A percentile compares a stretch with the other conserved stretches of the same genome.
Evolutionary conservation across 164 flowering plant genomes (phyloP).

Genomic region (Tetracentron sinense): DNA sequence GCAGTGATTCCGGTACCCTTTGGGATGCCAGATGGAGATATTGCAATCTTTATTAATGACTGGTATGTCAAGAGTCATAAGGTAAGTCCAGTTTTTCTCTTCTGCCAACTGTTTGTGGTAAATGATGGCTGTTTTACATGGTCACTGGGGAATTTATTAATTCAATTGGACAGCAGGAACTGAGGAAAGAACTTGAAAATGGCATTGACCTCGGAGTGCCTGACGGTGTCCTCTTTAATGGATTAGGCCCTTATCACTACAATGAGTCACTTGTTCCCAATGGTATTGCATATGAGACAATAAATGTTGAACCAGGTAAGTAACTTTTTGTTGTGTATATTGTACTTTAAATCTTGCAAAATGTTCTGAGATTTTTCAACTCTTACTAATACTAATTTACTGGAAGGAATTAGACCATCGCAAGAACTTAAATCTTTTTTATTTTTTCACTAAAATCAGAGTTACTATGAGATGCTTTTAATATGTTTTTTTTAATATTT

Average conservation of each 20-base stretch:
- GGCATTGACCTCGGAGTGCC: slow-evolving; percentile 72
- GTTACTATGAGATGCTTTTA: no score
- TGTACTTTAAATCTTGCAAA: slow-evolving; percentile 1
- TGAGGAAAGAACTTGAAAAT: slow-evolving; percentile 60
- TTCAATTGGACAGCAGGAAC: slow-evolving; percentile 43
- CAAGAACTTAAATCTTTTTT: no score
- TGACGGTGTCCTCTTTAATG: slow-evolving; percentile 78
- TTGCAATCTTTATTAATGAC: slow-evolving; percentile 72
- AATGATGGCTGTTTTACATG: not conserved
- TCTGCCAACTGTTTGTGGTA: slow-evolving; percentile 1
- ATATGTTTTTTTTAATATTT: no score
- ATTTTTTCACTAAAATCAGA: not conserved
- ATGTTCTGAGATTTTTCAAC: not conserved
- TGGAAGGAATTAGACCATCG: no score
- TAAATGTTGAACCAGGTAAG: slow-evolving; percentile 85
- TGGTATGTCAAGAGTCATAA: slow-evolving; percentile 81
- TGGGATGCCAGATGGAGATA: slow-evolving; percentile 82
- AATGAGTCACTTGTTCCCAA: slow-evolving; percentile 47
- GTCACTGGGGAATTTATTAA: slow-evolving; percentile 11
- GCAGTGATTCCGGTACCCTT: slow-evolving; percentile 84
- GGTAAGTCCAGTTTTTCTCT: slow-evolving; percentile 33
- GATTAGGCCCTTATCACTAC: slow-evolving; percentile 72
- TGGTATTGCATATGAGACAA: slow-evolving; percentile 47
- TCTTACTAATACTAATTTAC: not conserved
- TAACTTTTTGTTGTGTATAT: not conserved